Percentiles rank a stretch among this genome's conserved stretches.
Conservation (phyloP, 1,284 basidiomycete genomes). For the Naganishia sp. region DNA sequence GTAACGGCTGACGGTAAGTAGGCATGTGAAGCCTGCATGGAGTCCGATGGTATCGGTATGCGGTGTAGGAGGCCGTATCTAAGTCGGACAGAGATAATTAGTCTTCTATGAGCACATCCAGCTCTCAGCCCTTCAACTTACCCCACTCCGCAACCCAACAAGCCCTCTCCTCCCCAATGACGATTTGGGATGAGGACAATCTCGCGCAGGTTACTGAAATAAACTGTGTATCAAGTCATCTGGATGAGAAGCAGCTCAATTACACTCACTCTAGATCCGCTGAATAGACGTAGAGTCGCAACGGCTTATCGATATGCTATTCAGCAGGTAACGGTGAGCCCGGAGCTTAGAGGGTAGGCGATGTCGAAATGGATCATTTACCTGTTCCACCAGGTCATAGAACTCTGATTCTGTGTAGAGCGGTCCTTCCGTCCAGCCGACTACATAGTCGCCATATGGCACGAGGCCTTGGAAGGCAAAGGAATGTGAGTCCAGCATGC, state of each 20-base stretch:
- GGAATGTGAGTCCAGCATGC: too few relatives aligned
- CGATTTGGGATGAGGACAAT: conserved; percentile 90
- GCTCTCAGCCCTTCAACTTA: conserved; percentile 47
- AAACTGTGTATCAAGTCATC: background rate
- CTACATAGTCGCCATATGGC: conserved; percentile 84
- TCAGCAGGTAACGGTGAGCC: conserved; percentile 31
- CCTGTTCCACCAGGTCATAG: conserved; percentile 91
- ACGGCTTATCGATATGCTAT: conserved; percentile 87
- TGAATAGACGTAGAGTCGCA: conserved; percentile 93
- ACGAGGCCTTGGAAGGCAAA: conserved; percentile 62
- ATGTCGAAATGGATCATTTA: conserved; percentile 45
- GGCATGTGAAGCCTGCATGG: conserved; percentile 29
- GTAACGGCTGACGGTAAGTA: conserved; percentile 13
- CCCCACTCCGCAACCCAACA: conserved; percentile 92
- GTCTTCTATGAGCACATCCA: too few relatives aligned
- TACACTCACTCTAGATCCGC: conserved; percentile 87
- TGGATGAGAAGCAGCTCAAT: background rate
- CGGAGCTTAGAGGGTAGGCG: conserved; percentile 6
- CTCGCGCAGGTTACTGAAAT: conserved; percentile 75
- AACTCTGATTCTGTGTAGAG: conserved; percentile 92
- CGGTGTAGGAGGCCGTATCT: conserved; percentile 78
- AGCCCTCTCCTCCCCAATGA: conserved; percentile 92
- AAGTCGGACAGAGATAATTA: background rate
- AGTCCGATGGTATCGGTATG: conserved; percentile 64
- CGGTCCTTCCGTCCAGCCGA: conserved; percentile 93